Conservation (phyloP, 208 protist species). For the Porcisia deanei region DNA sequence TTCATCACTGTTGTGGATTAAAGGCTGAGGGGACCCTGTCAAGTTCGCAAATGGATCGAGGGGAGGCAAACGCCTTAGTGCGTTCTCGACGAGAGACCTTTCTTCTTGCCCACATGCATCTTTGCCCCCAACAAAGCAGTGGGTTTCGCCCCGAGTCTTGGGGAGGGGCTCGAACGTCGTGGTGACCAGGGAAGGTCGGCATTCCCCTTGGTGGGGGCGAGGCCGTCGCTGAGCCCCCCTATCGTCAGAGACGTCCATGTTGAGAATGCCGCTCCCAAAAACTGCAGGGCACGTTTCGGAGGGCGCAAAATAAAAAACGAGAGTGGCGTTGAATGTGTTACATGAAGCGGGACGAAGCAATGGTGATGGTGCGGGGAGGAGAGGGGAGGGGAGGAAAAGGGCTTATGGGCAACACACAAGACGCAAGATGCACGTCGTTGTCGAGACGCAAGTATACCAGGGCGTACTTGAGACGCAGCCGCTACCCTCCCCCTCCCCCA, state of each 20-base stretch:
- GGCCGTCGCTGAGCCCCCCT: neutral
- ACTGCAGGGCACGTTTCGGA: neutral
- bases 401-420: neutral
- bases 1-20: neutral
- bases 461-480: neutral
- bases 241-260: neutral
- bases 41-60: neutral
- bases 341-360: neutral
- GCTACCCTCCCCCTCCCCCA: neutral
- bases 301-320: neutral
- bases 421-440: neutral
- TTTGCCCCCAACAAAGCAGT: neutral
- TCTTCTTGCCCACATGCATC: slow-evolving; percentile 3
- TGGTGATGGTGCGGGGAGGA: too few relatives aligned
- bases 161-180: neutral
- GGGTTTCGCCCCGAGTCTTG: neutral
- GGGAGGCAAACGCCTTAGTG: slow-evolving; percentile 4
- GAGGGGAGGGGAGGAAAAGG: neutral
- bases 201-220: neutral
- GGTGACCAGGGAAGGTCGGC: neutral
- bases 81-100: slow-evolving; percentile 4
- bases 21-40: neutral
- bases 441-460: neutral
- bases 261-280: neutral
- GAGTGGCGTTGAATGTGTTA: neutral